Conservation (phyloP, 2,329 filamentous ascomycete species). For the Biscogniauxia sp. region DNA sequence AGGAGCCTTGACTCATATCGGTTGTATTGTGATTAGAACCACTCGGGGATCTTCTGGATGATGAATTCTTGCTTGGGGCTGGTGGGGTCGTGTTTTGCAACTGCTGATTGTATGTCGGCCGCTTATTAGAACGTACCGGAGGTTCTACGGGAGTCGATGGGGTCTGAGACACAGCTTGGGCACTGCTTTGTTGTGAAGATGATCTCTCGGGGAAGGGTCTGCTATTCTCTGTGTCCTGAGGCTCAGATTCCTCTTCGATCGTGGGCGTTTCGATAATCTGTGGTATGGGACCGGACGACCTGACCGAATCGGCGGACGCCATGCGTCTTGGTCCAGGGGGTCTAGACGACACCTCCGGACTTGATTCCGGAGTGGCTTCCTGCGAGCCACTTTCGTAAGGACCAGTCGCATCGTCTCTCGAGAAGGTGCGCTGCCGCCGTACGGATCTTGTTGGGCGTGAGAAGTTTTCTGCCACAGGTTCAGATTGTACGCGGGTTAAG, state of each 20-base stretch:
- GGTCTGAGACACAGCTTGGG: conserved; percentile 48
- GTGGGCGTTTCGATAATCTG: conserved; percentile 66
- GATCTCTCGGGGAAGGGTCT: conserved; percentile 51
- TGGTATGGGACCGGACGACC: conserved; percentile 41
- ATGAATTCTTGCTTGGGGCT: conserved; percentile 18
- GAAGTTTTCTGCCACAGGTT: conserved; percentile 63
- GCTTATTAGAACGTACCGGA: conserved; percentile 45
- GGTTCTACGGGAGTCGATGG: conserved; percentile 43
- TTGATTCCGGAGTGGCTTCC: conserved; percentile 40
- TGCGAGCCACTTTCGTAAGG: conserved; percentile 50
- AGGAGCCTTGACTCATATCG: conserved; percentile 63
- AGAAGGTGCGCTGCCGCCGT: conserved; percentile 48
- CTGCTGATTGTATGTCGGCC: conserved; percentile 36
- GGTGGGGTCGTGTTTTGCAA: conserved; percentile 23
- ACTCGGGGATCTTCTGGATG: conserved; percentile 30
- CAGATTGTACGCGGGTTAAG: conserved; percentile 66
- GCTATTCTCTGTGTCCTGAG: conserved; percentile 21
- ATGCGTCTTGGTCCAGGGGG: conserved; percentile 20
- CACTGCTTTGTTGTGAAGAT: conserved; percentile 47
- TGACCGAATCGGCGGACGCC: conserved; percentile 20
- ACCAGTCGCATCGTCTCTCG: conserved; percentile 38
- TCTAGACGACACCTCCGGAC: conserved; percentile 21
- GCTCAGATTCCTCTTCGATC: conserved; percentile 36
- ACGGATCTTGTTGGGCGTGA: conserved; percentile 55
- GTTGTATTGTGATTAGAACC: conserved; percentile 52